Evolutionary conservation across 2,329 filamentous ascomycete genomes (phyloP), one percentile per base, ranked within the genome.

Genomic region (Calonectria henricotiae): DNA sequence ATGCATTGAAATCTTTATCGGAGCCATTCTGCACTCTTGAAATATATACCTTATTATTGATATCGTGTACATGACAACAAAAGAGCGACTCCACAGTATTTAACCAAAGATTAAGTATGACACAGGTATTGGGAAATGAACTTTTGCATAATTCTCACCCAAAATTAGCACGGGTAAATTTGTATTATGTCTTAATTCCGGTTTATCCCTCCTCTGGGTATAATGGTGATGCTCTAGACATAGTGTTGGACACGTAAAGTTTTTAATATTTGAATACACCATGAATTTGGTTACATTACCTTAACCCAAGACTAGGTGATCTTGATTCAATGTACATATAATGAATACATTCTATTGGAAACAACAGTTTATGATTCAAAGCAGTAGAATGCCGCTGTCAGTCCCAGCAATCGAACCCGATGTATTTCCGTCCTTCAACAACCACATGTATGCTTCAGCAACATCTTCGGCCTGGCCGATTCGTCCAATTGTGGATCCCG

Each of bases 401-500:
- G 61, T 63, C 5, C 61, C 46, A 39, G 46, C 51, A 11, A 63
- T 44, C 11, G 61, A 46, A 35, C 23, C 61, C 4, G 35, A 37
- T 51, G 46, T 32, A 27, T 63, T 63, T 13, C 43, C 46, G 30
- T 63, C 61, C 32, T 63, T 63, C 5, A 63, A 23, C 20, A 49
- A 30, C 32, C 46, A 63, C 12, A 63, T 9, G 46, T 63, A 63
- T 6, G 61, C 61, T 13, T 63, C 61, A 17, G 61, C 61, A 41
- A 63, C 61, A 25, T 63, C 61, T 35, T 49, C 44, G 7, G 46
- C 30, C 17, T 46, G 20, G 11, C 61, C 67, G 71, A 73, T 30
- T 66, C 66, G 7, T 60, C 74, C 64, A 71, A 76, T 32, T 68
- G 67, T 0, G 37, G 67, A 1, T 27, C 51, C 51, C 9, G 51